Base-by-base conservation (phyloP, 208 protist species). In the Trypanosoma cruzi region DNA sequence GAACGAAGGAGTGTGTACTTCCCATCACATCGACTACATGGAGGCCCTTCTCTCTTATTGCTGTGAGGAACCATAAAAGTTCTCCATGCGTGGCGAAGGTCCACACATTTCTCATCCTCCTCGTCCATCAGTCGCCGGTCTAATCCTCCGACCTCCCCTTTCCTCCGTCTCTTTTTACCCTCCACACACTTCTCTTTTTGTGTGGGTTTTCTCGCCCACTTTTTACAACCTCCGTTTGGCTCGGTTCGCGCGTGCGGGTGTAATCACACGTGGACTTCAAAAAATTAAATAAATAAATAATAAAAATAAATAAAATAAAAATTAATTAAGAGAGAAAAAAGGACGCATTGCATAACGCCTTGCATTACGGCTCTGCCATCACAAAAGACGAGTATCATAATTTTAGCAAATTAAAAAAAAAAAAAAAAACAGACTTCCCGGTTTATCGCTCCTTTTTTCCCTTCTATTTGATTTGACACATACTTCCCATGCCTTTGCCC, bases 1-100 rank as follows among this genome's bases (percentile, higher is more conserved):
- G 31, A 64, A 11, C 40, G 64, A 53, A 77, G 56, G 36, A 77
- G 71, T 22, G 71, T 71, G 55, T 67, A 70, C 18, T 67, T 56
- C 7, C 44, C 46, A 34, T 48, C 13, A 60, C 24, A n/a, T 24
- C 22, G 42, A 28, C 60, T 22, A 22, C 44, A 16, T 32, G 6
- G n/a, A 49, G 11, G n/a, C 42, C 10, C 60, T 40, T 53, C 32
- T 32, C 6, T 48, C 13, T 18, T 44, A 53, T 1, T 18, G 11
- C 10, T 50, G 22, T 20, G 4, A 18, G 60, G 52, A 32, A 70
- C 66, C 37, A 52, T 48, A 57, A 79, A 79, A 37, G 46, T 67
- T 29, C 54, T 65, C 71, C 71, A 73, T 13, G 37, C 56, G 0
- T 69, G 10, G 22, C 68, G 69, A 42, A 73, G 64, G 54, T 68